Base-by-base conservation (phyloP, 2,329 filamentous ascomycete genomes). In the Aspergillus ruber region DNA sequence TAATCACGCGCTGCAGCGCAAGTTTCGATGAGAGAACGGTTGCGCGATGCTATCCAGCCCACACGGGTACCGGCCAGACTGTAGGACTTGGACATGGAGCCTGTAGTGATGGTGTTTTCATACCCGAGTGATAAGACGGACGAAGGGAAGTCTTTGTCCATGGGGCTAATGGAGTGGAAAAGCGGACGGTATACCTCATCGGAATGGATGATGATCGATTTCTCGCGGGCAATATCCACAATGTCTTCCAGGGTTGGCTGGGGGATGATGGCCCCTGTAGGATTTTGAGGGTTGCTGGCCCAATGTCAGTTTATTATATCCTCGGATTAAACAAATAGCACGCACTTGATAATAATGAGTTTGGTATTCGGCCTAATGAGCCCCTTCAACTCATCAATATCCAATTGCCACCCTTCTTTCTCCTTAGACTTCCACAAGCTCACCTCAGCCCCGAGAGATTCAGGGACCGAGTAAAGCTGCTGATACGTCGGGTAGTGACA, bases 401-500 rank as follows among this genome's bases (percentile, higher is more conserved):
- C 77, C 0, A 86, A 81, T 6, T 84, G 68, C 73, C 84, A 93
- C 13, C 78, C 75, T 43, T 87, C 77, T 18, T 81, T 74, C 35
- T 79, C 75, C 43, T 76, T 77, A 7, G 88, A 75, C 61, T 80
- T 82, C 89, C 89, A 95, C 9, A 91, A 65, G 38, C 83, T 82
- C 13, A 94, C 85, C 49, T 88, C 80, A 1, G 87, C 88, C 0
- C 89, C 88, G 4, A 94, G 70, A 33, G 82, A 85, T 55, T 77
- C 75, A 0, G 89, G 88, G 1, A 94, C 80, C 8, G 82, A 74
- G 61, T 91, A 93, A 1, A 95, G 76, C 58, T 93, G 88, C 64
- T 93, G 87, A 59, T 93, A 94, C 1, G 88, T 91, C 10, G 90
- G 89, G 62, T 90, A 88, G 49, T 93, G 86, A 60, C 87, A 93